Evolutionary conservation across 2,329 filamentous ascomycete genomes (phyloP).

Genomic region (Plenodomus biglobosus): DNA sequence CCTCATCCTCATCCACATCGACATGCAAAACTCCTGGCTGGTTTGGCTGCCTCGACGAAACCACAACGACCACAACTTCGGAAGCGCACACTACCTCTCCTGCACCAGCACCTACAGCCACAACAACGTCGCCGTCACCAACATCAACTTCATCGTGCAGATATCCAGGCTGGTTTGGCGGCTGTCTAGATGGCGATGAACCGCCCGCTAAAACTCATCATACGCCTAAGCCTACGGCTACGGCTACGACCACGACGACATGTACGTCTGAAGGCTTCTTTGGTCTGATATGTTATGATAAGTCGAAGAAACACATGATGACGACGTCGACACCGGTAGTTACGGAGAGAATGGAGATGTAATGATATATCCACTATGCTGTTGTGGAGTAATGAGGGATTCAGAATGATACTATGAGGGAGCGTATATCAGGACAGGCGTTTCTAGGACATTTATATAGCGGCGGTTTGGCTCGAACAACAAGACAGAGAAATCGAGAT

Average conservation of each 20-base stretch:
- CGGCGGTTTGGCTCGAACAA: neutral
- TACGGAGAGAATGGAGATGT: constrained; percentile 35
- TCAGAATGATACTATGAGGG: neutral
- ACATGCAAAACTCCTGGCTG: constrained; percentile 61
- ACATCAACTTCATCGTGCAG: constrained; percentile 47
- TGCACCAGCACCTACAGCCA: constrained; percentile 30
- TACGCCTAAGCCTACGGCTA: constrained; percentile 17
- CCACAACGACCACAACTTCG: constrained; percentile 8
- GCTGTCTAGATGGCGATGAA: constrained; percentile 53
- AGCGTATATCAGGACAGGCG: neutral
- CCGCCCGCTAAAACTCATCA: constrained; percentile 40
- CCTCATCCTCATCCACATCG: constrained; percentile 36
- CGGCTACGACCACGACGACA: constrained; percentile 16
- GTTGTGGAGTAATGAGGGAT: neutral
- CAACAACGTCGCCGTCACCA: constrained; percentile 34
- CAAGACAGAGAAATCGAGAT: no score
- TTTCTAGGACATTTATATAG: neutral
- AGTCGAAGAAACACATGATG: constrained; percentile 16
- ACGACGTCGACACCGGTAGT: constrained; percentile 5
- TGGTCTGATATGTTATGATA: constrained; percentile 37
- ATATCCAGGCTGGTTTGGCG: constrained; percentile 52
- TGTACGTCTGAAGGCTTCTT: constrained; percentile 35
- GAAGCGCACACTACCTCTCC: constrained; percentile 33
- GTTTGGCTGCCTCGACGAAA: constrained; percentile 65
- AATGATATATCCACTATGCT: neutral